phyloP scores from a whole-genome alignment of 164 flowering plant genomes.

The Echeveria elegans region DNA sequence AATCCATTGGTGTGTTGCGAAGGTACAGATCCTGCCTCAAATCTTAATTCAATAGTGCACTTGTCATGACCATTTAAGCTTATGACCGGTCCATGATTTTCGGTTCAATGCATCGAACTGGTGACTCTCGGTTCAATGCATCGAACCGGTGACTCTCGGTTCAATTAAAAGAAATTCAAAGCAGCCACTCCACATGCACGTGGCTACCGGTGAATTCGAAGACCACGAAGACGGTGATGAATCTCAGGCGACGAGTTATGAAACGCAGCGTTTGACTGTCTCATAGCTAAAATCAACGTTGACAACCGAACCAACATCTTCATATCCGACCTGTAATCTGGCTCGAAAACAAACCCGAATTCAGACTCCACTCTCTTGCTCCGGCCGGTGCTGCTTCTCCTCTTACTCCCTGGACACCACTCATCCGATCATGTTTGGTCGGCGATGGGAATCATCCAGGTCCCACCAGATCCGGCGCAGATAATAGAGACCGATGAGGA shows the following conservation, averaged over 20 bases:
- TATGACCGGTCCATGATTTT: too few relatives aligned
- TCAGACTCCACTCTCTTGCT: background rate
- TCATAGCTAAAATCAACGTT: background rate
- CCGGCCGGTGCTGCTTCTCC: background rate
- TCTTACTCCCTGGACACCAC: background rate
- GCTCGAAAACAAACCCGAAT: background rate
- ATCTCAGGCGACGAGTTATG: background rate
- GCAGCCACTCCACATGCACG: constrained; percentile 2
- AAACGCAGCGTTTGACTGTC: constrained; percentile 1
- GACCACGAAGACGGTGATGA: background rate
- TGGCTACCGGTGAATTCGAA: background rate
- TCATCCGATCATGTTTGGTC: background rate
- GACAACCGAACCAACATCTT: background rate
- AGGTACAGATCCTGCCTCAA: too few relatives aligned
- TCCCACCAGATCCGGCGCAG: background rate
- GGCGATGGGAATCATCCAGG: background rate
- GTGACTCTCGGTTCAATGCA: too few relatives aligned
- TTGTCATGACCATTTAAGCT: too few relatives aligned
- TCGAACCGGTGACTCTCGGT: background rate
- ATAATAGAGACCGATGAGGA: background rate
- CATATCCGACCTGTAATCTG: constrained; percentile 2
- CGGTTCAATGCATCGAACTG: too few relatives aligned
- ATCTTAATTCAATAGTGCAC: too few relatives aligned
- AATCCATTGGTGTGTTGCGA: too few relatives aligned
- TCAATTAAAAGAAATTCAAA: background rate